Base-by-base conservation (phyloP, 1,139 yeast species). In the Hyphopichia buzzinii region DNA sequence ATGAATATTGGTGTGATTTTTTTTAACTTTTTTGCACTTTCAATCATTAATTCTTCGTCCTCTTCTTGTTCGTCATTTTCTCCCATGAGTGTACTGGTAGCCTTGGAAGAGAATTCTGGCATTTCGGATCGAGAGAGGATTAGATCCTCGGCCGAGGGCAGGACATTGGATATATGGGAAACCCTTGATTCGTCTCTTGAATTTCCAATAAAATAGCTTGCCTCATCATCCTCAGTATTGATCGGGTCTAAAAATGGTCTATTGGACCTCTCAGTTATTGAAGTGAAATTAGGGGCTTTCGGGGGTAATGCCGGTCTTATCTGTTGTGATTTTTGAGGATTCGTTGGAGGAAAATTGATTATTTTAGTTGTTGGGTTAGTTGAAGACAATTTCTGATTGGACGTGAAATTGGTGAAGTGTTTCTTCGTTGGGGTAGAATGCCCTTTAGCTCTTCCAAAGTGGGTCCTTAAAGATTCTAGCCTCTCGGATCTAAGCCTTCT, bases 1-100 rank as follows among this genome's bases (percentile, higher is more conserved):
- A 70, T 55, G 37, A 56, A 51, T 7, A 70, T 66, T 1, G 76
- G 76, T 6, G 64, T 62, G 26, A 70, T 69, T 33, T 57, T 50
- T 31, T 67, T 50, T 31, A 66, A 44, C 28, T 49, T 48, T 42
- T 69, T 70, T 1, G 76, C 76, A 4, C 62, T 67, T 25, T 61
- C 71, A 12, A 69, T 57, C 2, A 54, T 38, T 2, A 54, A 49
- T 25, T 39, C 41, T 26, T 52, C 60, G 30, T 51, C 52, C 12
- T 43, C 31, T 7, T 32, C 35, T 26, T 51, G 59, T 30, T 51
- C 52, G n/a, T 43, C 31, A 5, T 32, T 32, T 10, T 37, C 33
- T n/a, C 11, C 30, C 12, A 29, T 21, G 16, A 33, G 28, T 4
- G 30, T 31, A 12, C 25, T 36, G 7, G 38, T 31, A 8, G 40